Evolutionary conservation across 345 rosid genomes (phyloP), one percentile per base, ranked within the genome.

Genomic region (Sonneratia caseolaris): DNA sequence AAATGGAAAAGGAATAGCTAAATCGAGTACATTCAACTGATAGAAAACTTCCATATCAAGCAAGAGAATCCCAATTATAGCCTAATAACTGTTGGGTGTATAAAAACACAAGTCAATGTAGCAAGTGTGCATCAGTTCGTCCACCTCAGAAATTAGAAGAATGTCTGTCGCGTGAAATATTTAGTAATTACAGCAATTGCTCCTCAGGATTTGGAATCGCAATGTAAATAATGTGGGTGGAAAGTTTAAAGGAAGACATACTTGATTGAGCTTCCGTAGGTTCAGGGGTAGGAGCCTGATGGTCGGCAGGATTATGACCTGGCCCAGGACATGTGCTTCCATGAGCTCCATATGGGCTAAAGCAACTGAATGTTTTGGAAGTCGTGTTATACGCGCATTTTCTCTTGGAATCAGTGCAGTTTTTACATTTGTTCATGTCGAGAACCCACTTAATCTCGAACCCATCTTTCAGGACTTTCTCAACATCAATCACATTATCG

Each of bases 361-460:
- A 74, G 40, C 80, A 80, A 1, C 32, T 66, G 45, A 72, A 76
- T 4, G 47, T 37, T 27, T 64, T 10, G 2, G 48, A 0, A n/a
- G 66, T 77, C 43, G 0, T 11, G 74, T 77, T 51, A 61, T 42
- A 42, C 3, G 7, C 80, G 75, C 83, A 80, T 32, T 21, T 69
- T 64, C 80, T 80, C 15, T 59, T 74, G 0, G 66, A 64, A 5
- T 0, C 5, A 1, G 1, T 3, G 47, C 83, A 80, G 2, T 62
- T 37, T 4, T 1, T 4, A 37, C 80, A 77, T 4, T 7, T 11
- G 10, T 12, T 37, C 18, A 22, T 21, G 40, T 80, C 76, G 24
- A 65, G 32, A 47, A 6, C 55, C 76, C 78, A 80, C 35, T 3
- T 38, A 61, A 80, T 71, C 59, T 77, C 83, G 27, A 80, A 80